Base-by-base conservation (phyloP, 257 asterid genomes). In the Vinca minor region DNA sequence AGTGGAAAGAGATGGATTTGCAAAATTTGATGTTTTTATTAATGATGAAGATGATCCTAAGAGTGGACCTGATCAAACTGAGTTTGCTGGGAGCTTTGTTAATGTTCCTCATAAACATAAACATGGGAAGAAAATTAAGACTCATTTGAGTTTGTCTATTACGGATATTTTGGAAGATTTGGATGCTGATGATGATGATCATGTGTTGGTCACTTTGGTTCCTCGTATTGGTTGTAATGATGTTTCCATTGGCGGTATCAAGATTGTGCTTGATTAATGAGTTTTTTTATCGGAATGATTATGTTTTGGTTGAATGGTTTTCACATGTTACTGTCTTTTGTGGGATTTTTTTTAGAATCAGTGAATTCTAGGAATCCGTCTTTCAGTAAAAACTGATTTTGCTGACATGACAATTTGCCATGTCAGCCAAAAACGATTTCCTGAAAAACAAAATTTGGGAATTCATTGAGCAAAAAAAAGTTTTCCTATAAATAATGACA, bases 51-150 rank as follows among this genome's bases (percentile, higher is more conserved):
- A 86, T 28, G 90, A 80, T 13, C 72, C 71, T 4, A 73, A 71
- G 14, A 11, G 70, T 1, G 2, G 28, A 8, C 82, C 83, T 7
- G 81, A 81, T 48, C 76, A 79, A 78, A 77, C 78, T 31, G 87
- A 85, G 63, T 85, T 81, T 56, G 85, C 78, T 1, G 94, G 94
- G 13, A 83, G 89, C 10, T 85, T 83, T 31, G 83, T 80, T 48
- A 82, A 81, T 50, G 78, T 85, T 71, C 94, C 89, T 0, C 94
- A 81, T 50, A 70, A 72, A 58, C 76, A 71, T 59, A 39, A 74
- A 44, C 29, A 52, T 1, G 72, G 56, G n/a, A 65, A 12, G 28
- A 54, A 71, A 41, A 68, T 66, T 4, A 74, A 78, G 63, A 81
- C 83, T 29, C 53, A 69, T 28, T 53, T 85, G 72, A 76, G 75